Base-by-base conservation (phyloP, 2,329 filamentous ascomycete genomes). In the Catunica adiposa region DNA sequence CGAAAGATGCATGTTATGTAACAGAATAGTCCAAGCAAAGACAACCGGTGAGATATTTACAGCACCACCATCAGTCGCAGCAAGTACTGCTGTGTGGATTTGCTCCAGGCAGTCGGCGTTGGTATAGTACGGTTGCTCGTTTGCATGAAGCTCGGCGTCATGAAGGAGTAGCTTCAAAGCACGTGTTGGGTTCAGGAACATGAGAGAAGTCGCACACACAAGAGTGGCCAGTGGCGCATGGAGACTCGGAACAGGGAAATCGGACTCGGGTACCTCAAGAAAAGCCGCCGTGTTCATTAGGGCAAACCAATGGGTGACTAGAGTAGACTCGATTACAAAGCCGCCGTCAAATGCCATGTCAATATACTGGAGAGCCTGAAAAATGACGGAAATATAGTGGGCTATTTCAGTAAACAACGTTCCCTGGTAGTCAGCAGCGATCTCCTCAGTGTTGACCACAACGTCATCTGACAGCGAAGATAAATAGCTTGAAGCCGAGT, bases 1-100 rank as follows among this genome's bases (percentile, higher is more conserved):
- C 11, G 78, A 77, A 44, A 79, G 70, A 61, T 80, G 79, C 70
- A 92, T 79, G 25, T 77, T 75, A 62, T 84, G 78, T 8, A 89
- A 72, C 25, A 95, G 77, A 51, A 90, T 72, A 3, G 83, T 80
- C 89, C 89, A 97, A 2, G 85, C 79, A 61, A 94, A 85, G 20
- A 87, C 76, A 17, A 86, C 80, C 1, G 87, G 86, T 56, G 79
- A 80, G 20, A 85, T 84, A 37, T 79, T 78, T 38, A 73, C 71
- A n/a, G 78, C 72, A 15, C 75, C 75, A 20, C 69, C 64, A 26
- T 73, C 73, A 11, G 79, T 76, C 6, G 81, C 78, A 56, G 73
- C 71, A 23, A 83, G 68, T 34, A 95, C 73, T n/a, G 83, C 77
- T 54, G 77, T 76, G 61, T 90, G 87, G 14, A 95, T 77, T 55